These are phyloP conservation scores for Exidia glandulosa DNA, from an alignment of 768 basidiomycete genomes.

Conservation along the genomic window DNA sequence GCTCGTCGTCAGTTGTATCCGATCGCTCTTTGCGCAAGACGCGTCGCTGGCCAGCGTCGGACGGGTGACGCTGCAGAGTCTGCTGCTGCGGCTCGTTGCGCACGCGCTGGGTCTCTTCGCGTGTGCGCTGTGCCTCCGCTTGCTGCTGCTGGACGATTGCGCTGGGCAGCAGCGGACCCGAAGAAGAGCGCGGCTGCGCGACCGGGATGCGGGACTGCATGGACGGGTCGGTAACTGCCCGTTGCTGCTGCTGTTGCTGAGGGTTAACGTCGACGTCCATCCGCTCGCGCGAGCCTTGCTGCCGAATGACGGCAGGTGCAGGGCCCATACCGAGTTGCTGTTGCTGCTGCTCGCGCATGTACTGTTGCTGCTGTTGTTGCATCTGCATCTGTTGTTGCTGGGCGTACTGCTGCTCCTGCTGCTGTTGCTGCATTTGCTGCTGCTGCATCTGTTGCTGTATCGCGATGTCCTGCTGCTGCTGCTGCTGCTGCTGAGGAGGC, in stretches of 20 bases:
- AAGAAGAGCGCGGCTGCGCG: constrained; percentile 5
- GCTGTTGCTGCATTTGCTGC: constrained; percentile 15
- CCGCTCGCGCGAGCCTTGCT: constrained; percentile 39
- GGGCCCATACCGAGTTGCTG: constrained; percentile 9
- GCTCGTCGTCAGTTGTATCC: constrained; percentile 29
- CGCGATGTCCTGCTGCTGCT: neutral
- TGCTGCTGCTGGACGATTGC: constrained; percentile 21
- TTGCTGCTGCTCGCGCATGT: constrained; percentile 5
- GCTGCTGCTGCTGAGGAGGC: no score
- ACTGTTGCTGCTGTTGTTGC: constrained; percentile 9
- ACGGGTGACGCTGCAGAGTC: neutral
- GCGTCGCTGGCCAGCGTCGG: constrained; percentile 1
- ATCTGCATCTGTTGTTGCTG: neutral
- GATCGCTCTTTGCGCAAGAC: constrained; percentile 37
- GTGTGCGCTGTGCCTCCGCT: constrained; percentile 15
- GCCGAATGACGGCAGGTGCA: constrained; percentile 28
- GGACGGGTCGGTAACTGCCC: constrained; percentile 5
- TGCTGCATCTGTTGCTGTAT: constrained; percentile 16
- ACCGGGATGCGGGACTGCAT: constrained; percentile 16
- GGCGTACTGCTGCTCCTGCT: constrained; percentile 21
- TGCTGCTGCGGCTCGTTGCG: constrained; percentile 29
- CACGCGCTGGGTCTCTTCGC: constrained; percentile 41
- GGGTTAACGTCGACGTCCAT: constrained; percentile 14
- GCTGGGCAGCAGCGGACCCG: constrained; percentile 26
- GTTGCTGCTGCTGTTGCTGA: neutral